phyloP scores from a whole-genome alignment of 1,284 basidiomycete species.

The Trametes sp. region DNA sequence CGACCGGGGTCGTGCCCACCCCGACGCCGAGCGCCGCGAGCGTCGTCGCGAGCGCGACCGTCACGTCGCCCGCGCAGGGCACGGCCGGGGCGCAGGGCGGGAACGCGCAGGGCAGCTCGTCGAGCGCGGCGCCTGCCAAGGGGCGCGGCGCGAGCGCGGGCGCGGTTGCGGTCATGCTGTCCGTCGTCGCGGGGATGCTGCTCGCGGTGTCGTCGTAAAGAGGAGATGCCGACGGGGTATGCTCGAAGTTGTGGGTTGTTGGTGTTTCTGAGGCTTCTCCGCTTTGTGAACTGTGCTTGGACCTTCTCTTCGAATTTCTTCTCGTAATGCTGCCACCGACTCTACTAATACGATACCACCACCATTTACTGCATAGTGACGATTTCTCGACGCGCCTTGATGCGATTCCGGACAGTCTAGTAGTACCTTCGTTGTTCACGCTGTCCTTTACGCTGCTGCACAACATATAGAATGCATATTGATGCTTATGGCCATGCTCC shows the following conservation, averaged over 20 bases:
- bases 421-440: constrained; percentile 6
- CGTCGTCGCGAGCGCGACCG: constrained; percentile 15
- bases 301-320: not conserved
- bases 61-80: constrained; percentile 12
- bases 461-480: not conserved
- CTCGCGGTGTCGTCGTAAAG: constrained; percentile 8
- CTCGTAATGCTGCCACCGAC: not conserved
- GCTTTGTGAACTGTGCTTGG: not conserved
- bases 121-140: not conserved
- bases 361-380: constrained; percentile 6
- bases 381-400: not conserved
- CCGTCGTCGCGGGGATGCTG: constrained; percentile 13
- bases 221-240: no score
- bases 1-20: constrained; percentile 33
- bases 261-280: not conserved
- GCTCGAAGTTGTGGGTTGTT: no score
- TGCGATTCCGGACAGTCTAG: not conserved
- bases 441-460: constrained; percentile 1
- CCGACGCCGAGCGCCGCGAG: constrained; percentile 18
- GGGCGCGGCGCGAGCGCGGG: constrained; percentile 6
- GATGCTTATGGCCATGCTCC: not conserved
- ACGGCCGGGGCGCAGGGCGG: constrained; percentile 1
- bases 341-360: constrained; percentile 2
- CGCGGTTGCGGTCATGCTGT: constrained; percentile 12
- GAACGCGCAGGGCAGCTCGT: constrained; percentile 3